Conservation (phyloP, 768 basidiomycete genomes). For the Xerocomellus intermedius region DNA sequence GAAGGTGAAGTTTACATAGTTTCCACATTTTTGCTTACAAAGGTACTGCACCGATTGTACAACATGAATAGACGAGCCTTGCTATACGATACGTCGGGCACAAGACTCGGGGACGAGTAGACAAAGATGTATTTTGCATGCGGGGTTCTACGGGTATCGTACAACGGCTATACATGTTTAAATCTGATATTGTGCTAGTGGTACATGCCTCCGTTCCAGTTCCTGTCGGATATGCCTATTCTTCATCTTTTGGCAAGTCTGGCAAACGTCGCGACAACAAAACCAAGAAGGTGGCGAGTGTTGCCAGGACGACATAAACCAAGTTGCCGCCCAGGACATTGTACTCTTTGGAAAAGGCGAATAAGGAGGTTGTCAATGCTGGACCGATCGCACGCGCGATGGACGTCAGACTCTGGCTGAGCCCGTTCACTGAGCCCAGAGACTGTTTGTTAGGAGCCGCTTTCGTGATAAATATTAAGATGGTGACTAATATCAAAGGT, state of each 20-base stretch:
- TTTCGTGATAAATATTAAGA: slow-evolving; percentile 52
- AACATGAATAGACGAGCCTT: too few relatives aligned
- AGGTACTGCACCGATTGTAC: too few relatives aligned
- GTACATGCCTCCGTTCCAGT: background rate
- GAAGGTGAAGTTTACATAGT: too few relatives aligned
- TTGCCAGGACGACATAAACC: slow-evolving; percentile 44
- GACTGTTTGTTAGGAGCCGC: slow-evolving; percentile 51
- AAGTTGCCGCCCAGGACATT: slow-evolving; percentile 50
- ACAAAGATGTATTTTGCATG: too few relatives aligned
- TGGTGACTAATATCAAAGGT: slow-evolving; percentile 35
- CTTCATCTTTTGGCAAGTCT: slow-evolving; percentile 11
- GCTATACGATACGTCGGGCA: too few relatives aligned
- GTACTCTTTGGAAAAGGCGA: slow-evolving; percentile 49
- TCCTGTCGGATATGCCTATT: background rate
- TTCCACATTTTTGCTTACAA: too few relatives aligned
- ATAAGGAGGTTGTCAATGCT: slow-evolving; percentile 46
- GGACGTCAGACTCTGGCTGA: slow-evolving; percentile 48
- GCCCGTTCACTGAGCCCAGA: slow-evolving; percentile 56
- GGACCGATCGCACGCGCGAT: slow-evolving; percentile 51
- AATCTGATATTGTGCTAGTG: background rate
- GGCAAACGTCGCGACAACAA: slow-evolving; percentile 21
- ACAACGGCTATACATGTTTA: too few relatives aligned
- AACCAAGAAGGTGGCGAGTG: slow-evolving; percentile 24
- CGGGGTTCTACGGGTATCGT: too few relatives aligned
- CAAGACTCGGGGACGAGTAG: too few relatives aligned